Evolutionary conservation across 805 yeast genomes (phyloP), one percentile per base, ranked within the genome.

Genomic region (Ogataea trehaloabstinens): DNA sequence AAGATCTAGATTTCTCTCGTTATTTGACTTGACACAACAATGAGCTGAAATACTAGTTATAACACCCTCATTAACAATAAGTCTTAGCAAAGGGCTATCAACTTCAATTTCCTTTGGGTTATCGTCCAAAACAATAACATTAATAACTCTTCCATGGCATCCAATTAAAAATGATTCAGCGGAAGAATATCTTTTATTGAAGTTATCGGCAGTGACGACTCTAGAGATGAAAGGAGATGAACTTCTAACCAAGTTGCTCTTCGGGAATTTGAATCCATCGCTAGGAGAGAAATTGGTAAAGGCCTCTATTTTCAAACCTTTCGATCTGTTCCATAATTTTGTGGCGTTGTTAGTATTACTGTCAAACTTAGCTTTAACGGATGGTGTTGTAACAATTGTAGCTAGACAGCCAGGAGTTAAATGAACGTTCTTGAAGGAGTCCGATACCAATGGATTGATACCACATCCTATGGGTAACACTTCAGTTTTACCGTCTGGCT

Each of bases 361-460:
- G n/a, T n/a, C n/a, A 6, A 21, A 34, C 18, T 24, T 19, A 4
- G 21, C 8, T 18, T 30, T 30, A 10, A 18, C 6, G 8, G 33
- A 30, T 6, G 22, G 22, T 7, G 38, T 29, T 21, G 48, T 46
- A 6, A 58, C 52, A 6, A 61, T 51, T 5, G 38, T 31, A 3
- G 61, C 49, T 8, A 71, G 42, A 46, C 82, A 76, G 0, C 84
- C 81, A 0, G 82, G 81, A 15, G 71, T 76, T 38, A 77, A 56
- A 48, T 71, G 77, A 16, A 76, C 78, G 19, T 67, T 61, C 38
- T 67, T 66, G 49, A 72, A 77, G 2, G 77, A 74, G 49, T 78
- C 84, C 4, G 78, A 71, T 29, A 58, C 44, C 37, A 78, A 55
- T 0, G 82, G 78, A 42, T 74, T 76, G 20, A 77, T 66, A 31